Evolutionary conservation across 2,329 filamentous ascomycete species (phyloP), one percentile per base, ranked within the genome.

Genomic region (Leptoxyphium fumago): DNA sequence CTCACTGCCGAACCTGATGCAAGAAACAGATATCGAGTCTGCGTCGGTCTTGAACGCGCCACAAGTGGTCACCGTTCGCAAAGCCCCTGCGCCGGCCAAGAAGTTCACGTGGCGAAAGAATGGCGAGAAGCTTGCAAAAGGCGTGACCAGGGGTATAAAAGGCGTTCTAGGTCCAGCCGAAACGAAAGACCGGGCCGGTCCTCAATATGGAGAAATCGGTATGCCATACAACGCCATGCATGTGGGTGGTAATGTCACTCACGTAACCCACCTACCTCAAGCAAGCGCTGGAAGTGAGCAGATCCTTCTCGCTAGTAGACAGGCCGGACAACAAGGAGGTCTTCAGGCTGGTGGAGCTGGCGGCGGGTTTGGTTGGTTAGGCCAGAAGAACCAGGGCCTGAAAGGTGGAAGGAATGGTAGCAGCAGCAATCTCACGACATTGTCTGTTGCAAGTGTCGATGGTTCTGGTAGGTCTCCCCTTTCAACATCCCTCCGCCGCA

Each of bases 71-170:
- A 93, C 91, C 55, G 93, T 96, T 49, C 80, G 87, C 55, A 96
- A 95, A 67, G 87, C 84, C 28, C 13, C 21, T 13, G 87, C 94
- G 60, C 32, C 32, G 32, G 79, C 82, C 43, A 94, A 87, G 69
- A 96, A 95, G 63, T 95, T 95, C 67, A 94, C 94, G 67, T 96
- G 91, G 88, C 94, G 95, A 73, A 94, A 93, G 70, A 87, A 87
- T 34, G 85, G 85, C 34, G 89, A 94, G 65, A 88, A 84, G 45
- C 81, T 96, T 55, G 88, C 88, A 26, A 94, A 95, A 64, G 89
- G 88, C 58, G 84, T 96, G 42, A 83, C 84, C 48, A 95, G 95
- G 68, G 87, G 88, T 43, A 79, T 96, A 62, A 94, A 94, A 64
- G 84, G 87, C 44, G 88, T 88, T 5, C 93, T 95, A 47, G 82